Conservation (phyloP, 148 eudicot genomes). For the Polygonum aviculare region DNA sequence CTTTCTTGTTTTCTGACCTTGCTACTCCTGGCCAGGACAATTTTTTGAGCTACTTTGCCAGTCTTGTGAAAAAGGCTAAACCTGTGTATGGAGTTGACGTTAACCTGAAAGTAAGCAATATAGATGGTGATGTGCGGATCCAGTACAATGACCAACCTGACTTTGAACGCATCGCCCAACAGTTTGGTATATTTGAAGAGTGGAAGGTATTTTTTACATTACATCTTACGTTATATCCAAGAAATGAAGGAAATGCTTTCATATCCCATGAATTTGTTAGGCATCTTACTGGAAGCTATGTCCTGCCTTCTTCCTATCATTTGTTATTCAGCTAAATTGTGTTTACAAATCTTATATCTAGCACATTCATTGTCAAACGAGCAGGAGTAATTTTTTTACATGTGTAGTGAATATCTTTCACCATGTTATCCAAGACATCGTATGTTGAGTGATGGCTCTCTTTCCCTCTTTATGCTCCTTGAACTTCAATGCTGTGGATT, state of each 20-base stretch:
- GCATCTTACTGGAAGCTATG: neutral
- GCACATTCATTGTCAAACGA: neutral
- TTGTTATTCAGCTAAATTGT: neutral
- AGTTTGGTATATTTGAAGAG: constrained; percentile 94
- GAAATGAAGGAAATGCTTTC: neutral
- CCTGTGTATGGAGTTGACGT: constrained; percentile 50
- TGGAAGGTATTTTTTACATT: constrained; percentile 66
- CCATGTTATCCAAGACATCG: neutral
- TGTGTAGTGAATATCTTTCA: neutral
- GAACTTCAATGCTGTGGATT: neutral
- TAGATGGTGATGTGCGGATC: constrained; percentile 73
- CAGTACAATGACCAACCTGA: constrained; percentile 58
- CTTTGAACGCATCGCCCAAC: constrained; percentile 67
- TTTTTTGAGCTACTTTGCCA: constrained; percentile 58
- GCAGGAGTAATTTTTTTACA: neutral
- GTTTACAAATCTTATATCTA: neutral
- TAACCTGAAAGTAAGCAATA: constrained; percentile 47
- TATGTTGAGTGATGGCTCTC: neutral
- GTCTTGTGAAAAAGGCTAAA: constrained; percentile 59
- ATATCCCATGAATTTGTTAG: neutral
- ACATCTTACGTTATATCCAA: neutral
- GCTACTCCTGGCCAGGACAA: constrained; percentile 41
- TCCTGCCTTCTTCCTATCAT: neutral
- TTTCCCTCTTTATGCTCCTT: neutral
- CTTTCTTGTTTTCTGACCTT: neutral